Base-by-base conservation (phyloP, 176 grass and related monocot genomes). In the Paspalum vaginatum region DNA sequence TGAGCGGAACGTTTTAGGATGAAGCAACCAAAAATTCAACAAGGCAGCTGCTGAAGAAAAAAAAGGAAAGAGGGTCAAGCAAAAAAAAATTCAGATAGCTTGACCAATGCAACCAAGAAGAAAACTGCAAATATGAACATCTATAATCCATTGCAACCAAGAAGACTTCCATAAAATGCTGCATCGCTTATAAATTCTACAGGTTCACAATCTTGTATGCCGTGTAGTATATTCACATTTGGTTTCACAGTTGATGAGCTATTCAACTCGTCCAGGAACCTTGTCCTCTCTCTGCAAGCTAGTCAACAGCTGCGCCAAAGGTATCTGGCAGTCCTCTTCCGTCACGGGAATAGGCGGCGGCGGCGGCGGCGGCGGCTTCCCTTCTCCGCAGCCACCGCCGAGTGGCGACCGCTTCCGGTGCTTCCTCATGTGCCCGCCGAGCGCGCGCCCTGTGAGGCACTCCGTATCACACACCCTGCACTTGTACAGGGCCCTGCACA, bases 401-500 rank as follows among this genome's bases (percentile, higher is more conserved):
- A 6, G 13, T 5, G 65, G 24, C 0, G 60, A 24, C 20, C 14
- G 54, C 61, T 73, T 83, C 60, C 44, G 25, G 67, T 90, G 88
- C 84, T 83, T 86, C 50, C 83, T 76, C 87, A 89, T 89, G 76
- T 89, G 87, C 0, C 87, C 87, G 43, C 87, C 83, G 24, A 89
- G 87, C 5, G 83, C 83, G 15, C 52, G 44, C 49, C 87, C 83
- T 0, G 76, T 81, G 15, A 11, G 5, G 21, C 17, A 86, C 62
- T 40, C 73, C 27, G 22, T 45, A 20, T 70, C 83, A 72, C 87
- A 89, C 13, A 80, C 53, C 73, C 77, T 85, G 83, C 87, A 89
- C 68, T 16, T 76, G 70, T 77, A 38, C 53, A 8, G 62, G 32
- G 5, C 51, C 42, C 14, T 62, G 65, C 49, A 43, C 46, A 45